Evolutionary conservation across 2,329 filamentous ascomycete genomes (phyloP).

Genomic region (Monosporascus sp.): DNA sequence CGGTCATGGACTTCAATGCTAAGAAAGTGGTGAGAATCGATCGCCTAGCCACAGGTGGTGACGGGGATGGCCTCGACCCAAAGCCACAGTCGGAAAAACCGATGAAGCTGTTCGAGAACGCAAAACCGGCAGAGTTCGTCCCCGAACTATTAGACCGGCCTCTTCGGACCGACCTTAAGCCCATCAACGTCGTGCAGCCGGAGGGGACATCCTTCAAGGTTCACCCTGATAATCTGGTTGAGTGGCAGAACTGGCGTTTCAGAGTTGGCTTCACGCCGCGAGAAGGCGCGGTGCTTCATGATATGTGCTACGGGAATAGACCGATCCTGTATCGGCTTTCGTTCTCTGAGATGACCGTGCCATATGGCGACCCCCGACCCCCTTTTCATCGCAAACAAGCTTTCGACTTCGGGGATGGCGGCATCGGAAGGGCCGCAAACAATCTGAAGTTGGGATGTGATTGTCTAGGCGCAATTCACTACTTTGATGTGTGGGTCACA

Average conservation of each 20-base stretch:
- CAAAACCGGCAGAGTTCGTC: slow-evolving; percentile 38
- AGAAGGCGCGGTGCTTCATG: slow-evolving; percentile 58
- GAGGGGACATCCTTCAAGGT: slow-evolving; percentile 28
- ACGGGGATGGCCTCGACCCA: slow-evolving; percentile 38
- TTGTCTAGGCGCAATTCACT: slow-evolving; percentile 61
- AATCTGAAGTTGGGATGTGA: slow-evolving; percentile 64
- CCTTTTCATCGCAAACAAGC: slow-evolving; percentile 63
- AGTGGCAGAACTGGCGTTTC: slow-evolving; percentile 48
- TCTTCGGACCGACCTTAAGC: slow-evolving; percentile 53
- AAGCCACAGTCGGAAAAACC: slow-evolving; percentile 30
- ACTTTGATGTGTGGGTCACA: slow-evolving; percentile 45
- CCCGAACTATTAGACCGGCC: slow-evolving; percentile 45
- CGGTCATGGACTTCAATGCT: slow-evolving; percentile 53
- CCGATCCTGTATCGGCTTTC: slow-evolving; percentile 54
- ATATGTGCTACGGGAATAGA: slow-evolving; percentile 54
- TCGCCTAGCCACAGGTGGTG: slow-evolving; percentile 44
- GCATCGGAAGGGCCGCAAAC: slow-evolving; percentile 59
- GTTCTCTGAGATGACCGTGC: slow-evolving; percentile 57
- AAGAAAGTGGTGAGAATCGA: slow-evolving; percentile 52
- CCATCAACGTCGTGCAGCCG: slow-evolving; percentile 65
- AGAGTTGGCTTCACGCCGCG: slow-evolving; percentile 56
- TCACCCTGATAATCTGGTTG: slow-evolving; percentile 22
- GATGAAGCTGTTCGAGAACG: slow-evolving; percentile 40
- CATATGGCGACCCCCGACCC: slow-evolving; percentile 56
- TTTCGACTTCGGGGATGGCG: slow-evolving; percentile 64